Base-by-base conservation (phyloP, 2,329 filamentous ascomycete species). In the Neocatenulostroma microsporum region DNA sequence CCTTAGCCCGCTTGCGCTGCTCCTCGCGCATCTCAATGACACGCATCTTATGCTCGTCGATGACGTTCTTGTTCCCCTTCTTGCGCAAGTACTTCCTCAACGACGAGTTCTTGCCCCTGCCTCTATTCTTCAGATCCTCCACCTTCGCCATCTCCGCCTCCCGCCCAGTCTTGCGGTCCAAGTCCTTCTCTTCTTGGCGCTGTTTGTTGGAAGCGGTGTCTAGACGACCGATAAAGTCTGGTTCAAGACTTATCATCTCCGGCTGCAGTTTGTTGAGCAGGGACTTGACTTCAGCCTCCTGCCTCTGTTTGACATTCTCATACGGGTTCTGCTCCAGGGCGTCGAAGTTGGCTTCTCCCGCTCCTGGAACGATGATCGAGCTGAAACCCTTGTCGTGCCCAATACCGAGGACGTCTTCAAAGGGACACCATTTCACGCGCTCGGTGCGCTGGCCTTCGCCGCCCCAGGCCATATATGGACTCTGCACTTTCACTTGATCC, bases 281-380 rank as follows among this genome's bases (percentile, higher is more conserved):
- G 10, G 76, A 72, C 68, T 84, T 86, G 60, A 98, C 87, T 63
- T 98, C 91, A 34, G 75, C 74, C 63, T 98, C 91, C 62, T 93
- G 88, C 53, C 91, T 78, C 66, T 96, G 88, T 66, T 91, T 93
- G 54, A 71, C 74, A 36, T 82, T 94, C 66, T 96, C 91, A 73
- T 89, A 96, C 21, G 91, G 91, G 68, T 98, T 98, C 51, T 80
- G 72, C 62, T 98, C 91, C 36, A 95, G 70, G 3, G 87, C 84
- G 61, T 98, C 91, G 59, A 84, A 95, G 73, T 96, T 96, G 58
- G 91, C 80, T 62, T 98, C 91, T 44, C 91, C 91, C n/a, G 89
- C 84, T 31, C 91, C 91, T 6, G 91, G 91, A 2, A 96, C 78
- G 50, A 98, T 77, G 56, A 95, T 77, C 38, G 82, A 91, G 12